phyloP scores from a whole-genome alignment of 1,139 yeast species.

The Candida dubliniensis region DNA sequence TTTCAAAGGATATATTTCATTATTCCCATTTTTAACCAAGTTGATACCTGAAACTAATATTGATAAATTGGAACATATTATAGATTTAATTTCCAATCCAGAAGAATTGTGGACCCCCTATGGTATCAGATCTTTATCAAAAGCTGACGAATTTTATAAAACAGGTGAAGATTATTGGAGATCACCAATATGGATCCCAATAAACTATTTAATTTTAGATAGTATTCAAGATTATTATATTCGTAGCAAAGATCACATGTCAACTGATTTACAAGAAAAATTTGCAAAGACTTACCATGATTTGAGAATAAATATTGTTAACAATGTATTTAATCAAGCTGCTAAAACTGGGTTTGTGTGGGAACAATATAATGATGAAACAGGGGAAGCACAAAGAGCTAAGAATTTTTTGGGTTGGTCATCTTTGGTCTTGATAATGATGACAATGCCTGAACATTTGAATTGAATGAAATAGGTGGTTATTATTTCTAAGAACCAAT shows the following conservation, averaged over 20 bases:
- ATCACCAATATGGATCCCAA: slow-evolving; percentile 91
- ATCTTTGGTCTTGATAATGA: slow-evolving; percentile 72
- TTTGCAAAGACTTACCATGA: slow-evolving; percentile 45
- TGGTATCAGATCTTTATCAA: slow-evolving; percentile 84
- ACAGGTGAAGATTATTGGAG: slow-evolving; percentile 94
- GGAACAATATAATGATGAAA: slow-evolving; percentile 83
- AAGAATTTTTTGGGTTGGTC: slow-evolving; percentile 96
- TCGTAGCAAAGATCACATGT: slow-evolving; percentile 20
- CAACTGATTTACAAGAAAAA: slow-evolving; percentile 36
- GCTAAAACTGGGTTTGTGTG: slow-evolving; percentile 76
- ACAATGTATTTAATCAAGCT: slow-evolving; percentile 71
- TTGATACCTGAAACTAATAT: slow-evolving; percentile 55
- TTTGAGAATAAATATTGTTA: slow-evolving; percentile 65
- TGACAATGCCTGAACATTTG: slow-evolving; percentile 68
- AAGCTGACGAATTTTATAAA: slow-evolving; percentile 62
- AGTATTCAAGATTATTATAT: slow-evolving; percentile 57
- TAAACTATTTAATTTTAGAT: slow-evolving; percentile 80
- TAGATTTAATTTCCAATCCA: slow-evolving; percentile 65
- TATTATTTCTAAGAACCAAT: too few relatives aligned
- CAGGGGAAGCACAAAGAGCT: slow-evolving; percentile 79
- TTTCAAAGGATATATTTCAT: slow-evolving; percentile 83
- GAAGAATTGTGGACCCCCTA: slow-evolving; percentile 73
- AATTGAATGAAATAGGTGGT: slow-evolving; percentile 10
- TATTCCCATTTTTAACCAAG: slow-evolving; percentile 81
- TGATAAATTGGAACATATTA: slow-evolving; percentile 48